A percentile compares a stretch with the other conserved stretches of the same genome.
These are phyloP conservation scores for Liriodendron chinense DNA, from an alignment of 164 flowering plant genomes.

Conservation along the genomic window DNA sequence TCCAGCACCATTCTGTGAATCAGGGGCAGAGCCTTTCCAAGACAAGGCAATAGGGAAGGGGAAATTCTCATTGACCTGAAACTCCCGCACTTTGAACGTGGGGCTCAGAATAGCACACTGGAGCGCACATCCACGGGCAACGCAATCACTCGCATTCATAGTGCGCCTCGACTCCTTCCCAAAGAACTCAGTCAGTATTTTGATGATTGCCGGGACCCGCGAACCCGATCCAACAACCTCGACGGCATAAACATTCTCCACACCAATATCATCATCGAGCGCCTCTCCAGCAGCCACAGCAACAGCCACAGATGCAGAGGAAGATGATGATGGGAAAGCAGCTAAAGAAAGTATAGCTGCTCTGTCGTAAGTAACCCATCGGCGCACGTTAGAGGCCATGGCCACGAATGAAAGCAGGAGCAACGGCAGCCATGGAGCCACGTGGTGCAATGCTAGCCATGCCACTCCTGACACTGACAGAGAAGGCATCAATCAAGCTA, in stretches of 20 bases:
- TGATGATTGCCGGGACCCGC: conserved; percentile 80
- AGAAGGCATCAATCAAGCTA: no score
- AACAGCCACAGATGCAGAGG: no score
- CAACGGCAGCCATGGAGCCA: no score
- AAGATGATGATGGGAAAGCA: no score
- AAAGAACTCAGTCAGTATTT: conserved; percentile 73
- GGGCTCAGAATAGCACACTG: conserved; percentile 92
- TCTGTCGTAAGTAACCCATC: no score
- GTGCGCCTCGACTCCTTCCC: conserved; percentile 91
- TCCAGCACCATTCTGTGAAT: conserved; percentile 49
- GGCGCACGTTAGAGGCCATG: no score
- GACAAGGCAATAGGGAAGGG: conserved; percentile 70
- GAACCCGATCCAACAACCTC: conserved; percentile 93
- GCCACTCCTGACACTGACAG: no score
- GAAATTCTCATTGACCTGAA: conserved; percentile 80
- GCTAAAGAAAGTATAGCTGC: no score
- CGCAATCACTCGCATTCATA: conserved; percentile 97
- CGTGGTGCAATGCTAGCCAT: no score
- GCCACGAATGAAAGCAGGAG: no score
- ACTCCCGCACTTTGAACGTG: conserved; percentile 89
- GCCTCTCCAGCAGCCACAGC: no score
- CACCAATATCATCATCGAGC: no score
- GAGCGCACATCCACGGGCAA: conserved; percentile 77
- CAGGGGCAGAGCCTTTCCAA: conserved; percentile 75
- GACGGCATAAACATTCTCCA: conserved; percentile 63